Evolutionary conservation across 768 basidiomycete genomes (phyloP).

Genomic region (Leccinum ochraceum): DNA sequence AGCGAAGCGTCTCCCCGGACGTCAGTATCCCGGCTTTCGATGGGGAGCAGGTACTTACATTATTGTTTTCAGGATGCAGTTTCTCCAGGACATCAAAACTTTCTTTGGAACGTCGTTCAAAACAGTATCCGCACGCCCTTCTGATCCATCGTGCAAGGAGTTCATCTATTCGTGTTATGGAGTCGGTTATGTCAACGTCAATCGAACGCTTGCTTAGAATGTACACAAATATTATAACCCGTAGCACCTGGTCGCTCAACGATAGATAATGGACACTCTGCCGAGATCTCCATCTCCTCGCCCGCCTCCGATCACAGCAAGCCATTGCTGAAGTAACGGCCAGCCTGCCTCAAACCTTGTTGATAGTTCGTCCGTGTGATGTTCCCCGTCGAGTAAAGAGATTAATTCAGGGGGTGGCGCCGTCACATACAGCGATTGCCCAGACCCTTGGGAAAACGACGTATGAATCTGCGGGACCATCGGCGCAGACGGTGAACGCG

Average conservation of each 20-base stretch:
- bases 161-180: constrained; percentile 90
- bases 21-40: constrained; percentile 47
- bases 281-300: constrained; percentile 69
- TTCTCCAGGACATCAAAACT: constrained; percentile 75
- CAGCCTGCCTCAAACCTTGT: constrained; percentile 82
- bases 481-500: constrained; percentile 61
- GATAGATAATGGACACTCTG: constrained; percentile 74
- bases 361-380: constrained; percentile 90
- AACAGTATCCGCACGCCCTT: constrained; percentile 62
- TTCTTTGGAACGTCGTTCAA: constrained; percentile 96
- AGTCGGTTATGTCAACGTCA: constrained; percentile 87
- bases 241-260: constrained; percentile 40
- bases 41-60: constrained; percentile 6
- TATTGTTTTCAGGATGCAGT: constrained; percentile 71
- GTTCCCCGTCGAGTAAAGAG: constrained; percentile 78
- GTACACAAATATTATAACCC: constrained; percentile 1
- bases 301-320: constrained; percentile 59
- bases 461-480: constrained; percentile 37
- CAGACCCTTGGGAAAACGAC: constrained; percentile 25
- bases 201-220: constrained; percentile 65
- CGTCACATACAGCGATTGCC: constrained; percentile 22
- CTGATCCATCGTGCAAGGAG: constrained; percentile 53
- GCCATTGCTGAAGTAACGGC: constrained; percentile 77
- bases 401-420: constrained; percentile 54
- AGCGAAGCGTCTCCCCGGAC: constrained; percentile 80